A percentile compares a stretch with the other conserved stretches of the same genome.
Evolutionary conservation across 768 basidiomycete species (phyloP).

Genomic region (Leucosporidium scottii): DNA sequence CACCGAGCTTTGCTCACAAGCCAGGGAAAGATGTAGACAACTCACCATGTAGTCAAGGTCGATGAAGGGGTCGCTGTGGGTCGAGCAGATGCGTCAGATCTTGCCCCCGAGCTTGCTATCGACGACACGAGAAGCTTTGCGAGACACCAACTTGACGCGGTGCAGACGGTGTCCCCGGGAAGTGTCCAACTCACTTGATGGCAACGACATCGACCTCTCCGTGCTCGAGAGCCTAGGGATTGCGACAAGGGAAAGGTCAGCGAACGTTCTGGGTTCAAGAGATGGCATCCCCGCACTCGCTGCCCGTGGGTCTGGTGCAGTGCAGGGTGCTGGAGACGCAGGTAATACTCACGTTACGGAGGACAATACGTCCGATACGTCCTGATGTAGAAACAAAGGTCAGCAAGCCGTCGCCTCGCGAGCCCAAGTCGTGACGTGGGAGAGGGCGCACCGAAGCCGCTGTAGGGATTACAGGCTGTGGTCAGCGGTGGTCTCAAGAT

Average conservation of each 20-base stretch:
- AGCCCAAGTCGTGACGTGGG: too few relatives aligned
- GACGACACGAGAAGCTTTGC: not conserved
- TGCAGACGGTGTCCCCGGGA: not conserved
- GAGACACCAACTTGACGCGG: not conserved
- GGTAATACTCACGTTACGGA: slow-evolving; percentile 74
- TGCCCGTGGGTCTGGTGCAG: too few relatives aligned
- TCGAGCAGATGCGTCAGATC: not conserved
- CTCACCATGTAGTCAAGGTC: slow-evolving; percentile 90
- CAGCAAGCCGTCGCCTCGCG: not conserved
- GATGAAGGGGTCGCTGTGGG: slow-evolving; percentile 75
- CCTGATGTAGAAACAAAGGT: slow-evolving; percentile 48
- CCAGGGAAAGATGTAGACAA: not conserved
- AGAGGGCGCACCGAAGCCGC: slow-evolving; percentile 58
- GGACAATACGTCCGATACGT: slow-evolving; percentile 98
- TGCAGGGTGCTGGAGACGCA: slow-evolving; percentile 47
- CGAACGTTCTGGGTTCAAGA: too few relatives aligned
- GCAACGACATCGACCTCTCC: slow-evolving; percentile 57
- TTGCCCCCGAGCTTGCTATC: too few relatives aligned
- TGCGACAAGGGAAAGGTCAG: not conserved
- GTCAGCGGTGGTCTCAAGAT: not conserved
- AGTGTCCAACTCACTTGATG: slow-evolving; percentile 63
- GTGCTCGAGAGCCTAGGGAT: not conserved
- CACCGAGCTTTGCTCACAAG: not conserved
- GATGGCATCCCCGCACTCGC: too few relatives aligned
- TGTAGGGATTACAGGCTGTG: slow-evolving; percentile 5